Evolutionary conservation across 1,284 basidiomycete genomes (phyloP).

Genomic region (Papiliotrema flavescens): DNA sequence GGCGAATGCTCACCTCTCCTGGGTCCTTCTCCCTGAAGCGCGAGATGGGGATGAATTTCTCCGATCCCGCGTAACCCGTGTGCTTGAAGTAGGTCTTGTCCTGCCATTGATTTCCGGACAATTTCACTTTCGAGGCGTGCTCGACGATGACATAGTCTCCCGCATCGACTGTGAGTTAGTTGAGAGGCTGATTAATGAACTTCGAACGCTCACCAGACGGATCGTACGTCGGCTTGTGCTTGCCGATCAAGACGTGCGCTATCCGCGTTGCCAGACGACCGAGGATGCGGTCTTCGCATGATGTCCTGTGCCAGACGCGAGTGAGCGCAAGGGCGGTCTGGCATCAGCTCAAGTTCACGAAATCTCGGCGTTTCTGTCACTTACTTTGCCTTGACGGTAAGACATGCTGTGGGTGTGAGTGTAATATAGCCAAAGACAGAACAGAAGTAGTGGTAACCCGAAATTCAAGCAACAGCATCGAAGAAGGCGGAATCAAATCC

Average conservation of each 20-base stretch:
- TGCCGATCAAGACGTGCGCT: conserved; percentile 94
- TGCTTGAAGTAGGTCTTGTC: conserved; percentile 88
- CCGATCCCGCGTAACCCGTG: conserved; percentile 87
- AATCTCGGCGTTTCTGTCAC: neutral
- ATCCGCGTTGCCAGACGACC: conserved; percentile 92
- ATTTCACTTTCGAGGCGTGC: conserved; percentile 76
- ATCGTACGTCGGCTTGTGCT: conserved; percentile 97
- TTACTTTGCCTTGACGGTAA: conserved; percentile 1
- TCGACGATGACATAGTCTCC: conserved; percentile 98
- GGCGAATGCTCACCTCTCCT: conserved; percentile 76
- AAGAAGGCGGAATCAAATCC: neutral
- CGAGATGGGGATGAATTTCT: conserved; percentile 83
- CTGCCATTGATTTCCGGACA: conserved; percentile 84
- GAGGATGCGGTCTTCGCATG: conserved; percentile 81
- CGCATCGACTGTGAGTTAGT: conserved; percentile 68
- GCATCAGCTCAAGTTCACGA: neutral
- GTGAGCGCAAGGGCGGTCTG: conserved; percentile 92
- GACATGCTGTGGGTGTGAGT: neutral
- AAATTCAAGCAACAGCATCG: neutral
- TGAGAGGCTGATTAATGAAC: neutral
- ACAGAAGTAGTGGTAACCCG: too few species aligned
- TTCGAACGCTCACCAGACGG: conserved; percentile 63
- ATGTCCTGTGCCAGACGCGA: conserved; percentile 92
- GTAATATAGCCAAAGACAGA: too few species aligned
- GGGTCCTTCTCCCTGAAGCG: conserved; percentile 80